These are phyloP conservation scores for Saccharomycopsis synnaedendra DNA, from an alignment of 805 yeast genomes.

Conservation along the genomic window DNA sequence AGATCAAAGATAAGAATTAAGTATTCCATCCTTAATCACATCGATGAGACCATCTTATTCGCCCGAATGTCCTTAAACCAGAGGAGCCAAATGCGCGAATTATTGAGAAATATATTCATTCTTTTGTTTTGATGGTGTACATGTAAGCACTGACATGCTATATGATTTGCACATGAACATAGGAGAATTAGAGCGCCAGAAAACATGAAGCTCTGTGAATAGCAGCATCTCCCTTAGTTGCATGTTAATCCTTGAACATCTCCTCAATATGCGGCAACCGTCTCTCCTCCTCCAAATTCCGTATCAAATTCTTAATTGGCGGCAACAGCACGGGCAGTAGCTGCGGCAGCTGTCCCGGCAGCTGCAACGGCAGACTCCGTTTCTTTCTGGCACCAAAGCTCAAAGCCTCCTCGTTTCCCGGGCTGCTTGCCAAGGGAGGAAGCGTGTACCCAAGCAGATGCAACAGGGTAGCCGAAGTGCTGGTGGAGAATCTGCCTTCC, in stretches of 20 bases:
- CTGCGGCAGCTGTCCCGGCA: constrained; percentile 12
- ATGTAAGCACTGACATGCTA: too few species aligned
- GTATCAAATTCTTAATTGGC: constrained; percentile 11
- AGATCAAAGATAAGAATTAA: too few species aligned
- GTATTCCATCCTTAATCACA: too few species aligned
- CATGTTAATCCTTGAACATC: constrained; percentile 3
- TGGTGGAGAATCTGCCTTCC: constrained; percentile 2
- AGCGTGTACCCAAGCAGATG: constrained; percentile 3
- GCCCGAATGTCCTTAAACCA: too few species aligned
- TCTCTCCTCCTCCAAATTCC: constrained; percentile 11
- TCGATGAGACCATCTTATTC: too few species aligned
- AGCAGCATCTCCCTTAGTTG: background rate
- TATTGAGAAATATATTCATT: too few species aligned
- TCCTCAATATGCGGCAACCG: constrained; percentile 14
- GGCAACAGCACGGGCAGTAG: constrained; percentile 12
- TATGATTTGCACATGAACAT: too few species aligned
- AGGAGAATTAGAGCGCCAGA: too few species aligned
- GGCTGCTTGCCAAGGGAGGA: too few species aligned
- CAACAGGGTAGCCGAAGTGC: constrained; percentile 9
- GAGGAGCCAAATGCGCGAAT: too few species aligned
- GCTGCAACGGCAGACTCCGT: constrained; percentile 9
- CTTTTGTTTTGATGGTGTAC: too few species aligned
- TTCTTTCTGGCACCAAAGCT: constrained; percentile 10
- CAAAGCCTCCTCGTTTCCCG: constrained; percentile 6
- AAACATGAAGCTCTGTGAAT: too few species aligned